These are phyloP conservation scores for Trametes villosa DNA, from an alignment of 768 basidiomycete genomes.

Conservation along the genomic window DNA sequence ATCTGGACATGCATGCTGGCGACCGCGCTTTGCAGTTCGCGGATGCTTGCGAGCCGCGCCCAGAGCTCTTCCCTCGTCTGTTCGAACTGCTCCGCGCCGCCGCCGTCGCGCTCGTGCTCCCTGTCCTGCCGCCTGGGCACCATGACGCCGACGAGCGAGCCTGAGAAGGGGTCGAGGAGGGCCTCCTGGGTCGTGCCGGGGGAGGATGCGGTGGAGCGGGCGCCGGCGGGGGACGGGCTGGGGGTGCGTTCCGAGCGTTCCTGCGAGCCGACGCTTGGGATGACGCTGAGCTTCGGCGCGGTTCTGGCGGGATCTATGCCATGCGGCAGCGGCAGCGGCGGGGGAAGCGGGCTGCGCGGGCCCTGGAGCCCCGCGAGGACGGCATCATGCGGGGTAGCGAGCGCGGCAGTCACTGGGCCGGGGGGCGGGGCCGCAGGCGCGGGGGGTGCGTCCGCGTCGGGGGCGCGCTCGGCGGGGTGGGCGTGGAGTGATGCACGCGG, in stretches of 20 bases:
- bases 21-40: slow-evolving; percentile 73
- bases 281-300: slow-evolving; percentile 18
- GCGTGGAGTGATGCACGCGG: slow-evolving; percentile 10
- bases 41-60: slow-evolving; percentile 68
- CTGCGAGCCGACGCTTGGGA: slow-evolving; percentile 23
- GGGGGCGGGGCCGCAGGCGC: background rate
- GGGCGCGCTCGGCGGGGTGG: background rate
- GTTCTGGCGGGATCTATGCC: background rate
- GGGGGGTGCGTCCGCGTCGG: background rate
- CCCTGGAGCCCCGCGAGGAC: slow-evolving; percentile 58
- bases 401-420: slow-evolving; percentile 32
- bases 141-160: slow-evolving; percentile 45
- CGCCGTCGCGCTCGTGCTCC: slow-evolving; percentile 22
- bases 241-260: slow-evolving; percentile 23
- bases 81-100: slow-evolving; percentile 21
- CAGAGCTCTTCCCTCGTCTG: slow-evolving; percentile 57
- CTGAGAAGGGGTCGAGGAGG: slow-evolving; percentile 55
- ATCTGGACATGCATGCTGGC: slow-evolving; percentile 75
- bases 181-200: slow-evolving; percentile 31
- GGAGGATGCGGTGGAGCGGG: slow-evolving; percentile 24
- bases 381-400: slow-evolving; percentile 66
- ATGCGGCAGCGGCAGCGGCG: background rate
- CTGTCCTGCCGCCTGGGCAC: slow-evolving; percentile 21
- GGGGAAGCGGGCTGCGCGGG: background rate
- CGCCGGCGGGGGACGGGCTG: slow-evolving; percentile 18